Percentiles rank a stretch among this genome's conserved stretches.
Evolutionary conservation across 805 yeast species (phyloP).

Genomic region (Ogataea nonfermentans): DNA sequence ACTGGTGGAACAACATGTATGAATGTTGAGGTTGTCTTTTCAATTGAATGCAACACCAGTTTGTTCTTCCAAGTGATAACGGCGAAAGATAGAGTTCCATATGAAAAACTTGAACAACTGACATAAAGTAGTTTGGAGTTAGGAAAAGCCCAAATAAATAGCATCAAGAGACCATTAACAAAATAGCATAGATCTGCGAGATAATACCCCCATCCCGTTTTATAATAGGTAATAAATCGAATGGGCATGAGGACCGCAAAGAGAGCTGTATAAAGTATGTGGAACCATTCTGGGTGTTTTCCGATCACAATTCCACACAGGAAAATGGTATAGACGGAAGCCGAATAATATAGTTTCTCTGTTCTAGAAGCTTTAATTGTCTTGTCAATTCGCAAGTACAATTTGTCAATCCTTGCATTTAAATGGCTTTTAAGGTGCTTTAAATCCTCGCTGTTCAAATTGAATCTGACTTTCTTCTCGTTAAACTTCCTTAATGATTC

Average conservation of each 20-base stretch:
- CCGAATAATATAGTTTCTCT: conserved; percentile 80
- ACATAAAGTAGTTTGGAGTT: conserved; percentile 68
- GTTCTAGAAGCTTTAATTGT: conserved; percentile 46
- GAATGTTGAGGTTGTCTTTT: conserved; percentile 86
- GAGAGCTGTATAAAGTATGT: conserved; percentile 64
- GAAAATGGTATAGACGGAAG: conserved; percentile 66
- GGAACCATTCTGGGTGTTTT: conserved; percentile 72
- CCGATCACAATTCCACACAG: conserved; percentile 76
- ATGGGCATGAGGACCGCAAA: conserved; percentile 74
- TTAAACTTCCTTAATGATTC: conserved; percentile 24
- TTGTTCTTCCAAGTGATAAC: conserved; percentile 96
- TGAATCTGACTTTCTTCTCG: conserved; percentile 27
- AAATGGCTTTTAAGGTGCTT: conserved; percentile 25
- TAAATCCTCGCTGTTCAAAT: conserved; percentile 29
- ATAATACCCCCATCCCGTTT: conserved; percentile 76
- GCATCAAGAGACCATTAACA: conserved; percentile 67
- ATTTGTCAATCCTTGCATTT: conserved; percentile 34
- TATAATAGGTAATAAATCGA: conserved; percentile 77
- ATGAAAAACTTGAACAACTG: conserved; percentile 79
- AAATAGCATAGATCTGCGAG: conserved; percentile 93
- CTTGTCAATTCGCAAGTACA: conserved; percentile 38
- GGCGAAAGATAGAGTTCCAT: conserved; percentile 90
- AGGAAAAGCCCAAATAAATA: conserved; percentile 84
- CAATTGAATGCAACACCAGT: conserved; percentile 84
- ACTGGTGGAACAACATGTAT: conserved; percentile 91